Evolutionary conservation across 2,329 filamentous ascomycete species (phyloP).

Genomic region (Tolypocladium paradoxum): DNA sequence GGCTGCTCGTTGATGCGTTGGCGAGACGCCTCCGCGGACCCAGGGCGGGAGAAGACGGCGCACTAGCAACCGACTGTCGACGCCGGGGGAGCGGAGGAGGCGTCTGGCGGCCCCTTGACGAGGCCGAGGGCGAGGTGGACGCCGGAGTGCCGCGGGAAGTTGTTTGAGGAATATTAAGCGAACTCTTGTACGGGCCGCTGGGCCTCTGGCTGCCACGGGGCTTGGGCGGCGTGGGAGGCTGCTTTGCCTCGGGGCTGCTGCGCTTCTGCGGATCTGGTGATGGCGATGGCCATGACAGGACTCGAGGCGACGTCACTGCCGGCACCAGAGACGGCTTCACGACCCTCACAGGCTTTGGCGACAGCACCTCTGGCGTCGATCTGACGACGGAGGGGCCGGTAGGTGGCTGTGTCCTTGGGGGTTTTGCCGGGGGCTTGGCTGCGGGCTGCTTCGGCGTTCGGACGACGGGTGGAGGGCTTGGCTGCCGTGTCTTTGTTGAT

Average conservation of each 20-base stretch:
- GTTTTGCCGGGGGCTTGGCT: conserved; percentile 7
- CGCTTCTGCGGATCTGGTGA: conserved; percentile 20
- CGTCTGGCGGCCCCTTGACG: not conserved
- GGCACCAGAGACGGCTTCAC: conserved; percentile 19
- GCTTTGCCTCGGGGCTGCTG: conserved; percentile 5
- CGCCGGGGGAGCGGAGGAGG: conserved; percentile 6
- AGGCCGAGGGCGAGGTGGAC: not conserved
- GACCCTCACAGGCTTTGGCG: conserved; percentile 21
- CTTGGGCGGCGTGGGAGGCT: conserved; percentile 26
- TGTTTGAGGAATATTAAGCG: not conserved
- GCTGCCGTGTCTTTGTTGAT: not conserved
- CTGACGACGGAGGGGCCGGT: conserved; percentile 9
- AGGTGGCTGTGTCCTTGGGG: conserved; percentile 7
- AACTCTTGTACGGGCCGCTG: not conserved
- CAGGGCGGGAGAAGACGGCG: conserved; percentile 26
- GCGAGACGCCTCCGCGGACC: conserved; percentile 14
- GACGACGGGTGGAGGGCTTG: not conserved
- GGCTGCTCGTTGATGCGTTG: conserved; percentile 22
- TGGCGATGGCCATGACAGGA: conserved; percentile 9
- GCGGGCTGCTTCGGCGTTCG: not conserved
- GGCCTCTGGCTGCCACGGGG: conserved; percentile 17
- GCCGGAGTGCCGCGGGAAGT: not conserved
- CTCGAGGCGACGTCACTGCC: conserved; percentile 12
- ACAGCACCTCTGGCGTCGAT: conserved; percentile 16
- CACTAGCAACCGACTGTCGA: conserved; percentile 12